Evolutionary conservation across 1,139 yeast genomes (phyloP).

Genomic region (Geotrichum carabidarum): DNA sequence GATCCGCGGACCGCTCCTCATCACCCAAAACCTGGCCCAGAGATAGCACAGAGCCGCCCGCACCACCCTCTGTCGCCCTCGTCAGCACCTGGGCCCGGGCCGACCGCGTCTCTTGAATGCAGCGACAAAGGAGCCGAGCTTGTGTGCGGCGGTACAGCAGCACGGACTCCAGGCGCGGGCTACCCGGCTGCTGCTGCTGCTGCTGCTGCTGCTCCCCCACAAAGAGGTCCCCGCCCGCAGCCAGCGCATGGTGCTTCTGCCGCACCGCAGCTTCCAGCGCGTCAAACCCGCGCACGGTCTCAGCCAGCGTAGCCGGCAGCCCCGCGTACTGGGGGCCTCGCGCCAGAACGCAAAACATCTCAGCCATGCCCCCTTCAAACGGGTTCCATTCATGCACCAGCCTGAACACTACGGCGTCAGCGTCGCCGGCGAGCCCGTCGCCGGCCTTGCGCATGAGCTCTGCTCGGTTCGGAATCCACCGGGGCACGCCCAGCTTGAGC

Average conservation of each 20-base stretch:
- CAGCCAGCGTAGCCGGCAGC: not conserved
- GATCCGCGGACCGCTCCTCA: not conserved
- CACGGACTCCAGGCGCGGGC: not conserved
- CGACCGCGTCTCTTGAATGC: too few relatives aligned
- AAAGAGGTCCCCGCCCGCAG: not conserved
- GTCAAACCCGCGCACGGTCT: conserved; percentile 3
- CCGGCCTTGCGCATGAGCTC: too few relatives aligned
- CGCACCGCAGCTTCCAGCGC: conserved; percentile 4
- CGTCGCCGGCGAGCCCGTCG: not conserved
- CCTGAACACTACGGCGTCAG: not conserved
- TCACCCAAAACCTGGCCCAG: not conserved
- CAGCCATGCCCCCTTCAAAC: not conserved
- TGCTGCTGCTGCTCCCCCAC: too few relatives aligned
- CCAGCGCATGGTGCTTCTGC: conserved; percentile 6
- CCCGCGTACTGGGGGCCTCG: not conserved
- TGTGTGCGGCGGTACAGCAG: conserved; percentile 9
- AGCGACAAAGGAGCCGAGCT: not conserved
- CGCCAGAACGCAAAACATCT: not conserved
- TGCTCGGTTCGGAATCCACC: not conserved
- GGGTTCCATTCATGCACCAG: not conserved
- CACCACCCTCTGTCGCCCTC: too few relatives aligned
- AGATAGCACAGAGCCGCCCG: too few relatives aligned
- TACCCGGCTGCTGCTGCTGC: too few relatives aligned
- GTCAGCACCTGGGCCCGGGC: too few relatives aligned
- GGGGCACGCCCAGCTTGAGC: conserved; percentile 35